phyloP scores from a whole-genome alignment of 2,329 filamentous ascomycete species.

The Xylariaceae sp. region DNA sequence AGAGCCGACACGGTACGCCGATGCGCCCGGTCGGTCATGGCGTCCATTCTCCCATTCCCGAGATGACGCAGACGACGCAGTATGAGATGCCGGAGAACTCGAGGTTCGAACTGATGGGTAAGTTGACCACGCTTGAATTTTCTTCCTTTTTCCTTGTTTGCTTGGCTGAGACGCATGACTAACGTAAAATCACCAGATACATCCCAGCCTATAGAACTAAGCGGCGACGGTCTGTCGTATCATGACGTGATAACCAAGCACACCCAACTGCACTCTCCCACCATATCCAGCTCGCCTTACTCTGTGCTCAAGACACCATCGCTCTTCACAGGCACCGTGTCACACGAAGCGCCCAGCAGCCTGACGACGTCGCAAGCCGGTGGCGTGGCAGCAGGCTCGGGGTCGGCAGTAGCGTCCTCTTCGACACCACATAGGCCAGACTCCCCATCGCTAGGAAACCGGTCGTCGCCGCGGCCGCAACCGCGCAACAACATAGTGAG shows the following conservation, averaged over 20 bases:
- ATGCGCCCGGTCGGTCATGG: slow-evolving; percentile 11
- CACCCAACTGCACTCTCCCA: slow-evolving; percentile 25
- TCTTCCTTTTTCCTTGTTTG: background rate
- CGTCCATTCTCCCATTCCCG: background rate
- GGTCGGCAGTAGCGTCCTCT: slow-evolving; percentile 1
- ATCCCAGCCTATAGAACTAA: slow-evolving; percentile 5
- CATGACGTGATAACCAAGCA: slow-evolving; percentile 36
- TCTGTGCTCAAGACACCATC: slow-evolving; percentile 22
- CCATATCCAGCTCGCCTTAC: slow-evolving; percentile 15
- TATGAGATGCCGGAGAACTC: slow-evolving; percentile 20
- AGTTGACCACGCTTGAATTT: background rate
- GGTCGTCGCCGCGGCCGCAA: background rate
- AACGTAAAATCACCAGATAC: slow-evolving; percentile 7
- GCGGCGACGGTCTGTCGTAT: slow-evolving; percentile 20
- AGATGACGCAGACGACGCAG: slow-evolving; percentile 8
- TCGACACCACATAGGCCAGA: slow-evolving; percentile 18
- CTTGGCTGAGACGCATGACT: background rate
- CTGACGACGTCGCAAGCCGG: slow-evolving; percentile 17
- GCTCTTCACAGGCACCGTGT: slow-evolving; percentile 22
- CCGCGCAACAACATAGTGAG: slow-evolving; percentile 29
- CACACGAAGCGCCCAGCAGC: slow-evolving; percentile 31
- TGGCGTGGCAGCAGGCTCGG: background rate
- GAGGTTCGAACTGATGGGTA: slow-evolving; percentile 10
- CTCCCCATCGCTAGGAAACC: slow-evolving; percentile 22
- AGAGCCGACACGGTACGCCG: slow-evolving; percentile 25